Evolutionary conservation across 352 stramenopile species (phyloP).

Genomic region (Phytophthora lateralis): DNA sequence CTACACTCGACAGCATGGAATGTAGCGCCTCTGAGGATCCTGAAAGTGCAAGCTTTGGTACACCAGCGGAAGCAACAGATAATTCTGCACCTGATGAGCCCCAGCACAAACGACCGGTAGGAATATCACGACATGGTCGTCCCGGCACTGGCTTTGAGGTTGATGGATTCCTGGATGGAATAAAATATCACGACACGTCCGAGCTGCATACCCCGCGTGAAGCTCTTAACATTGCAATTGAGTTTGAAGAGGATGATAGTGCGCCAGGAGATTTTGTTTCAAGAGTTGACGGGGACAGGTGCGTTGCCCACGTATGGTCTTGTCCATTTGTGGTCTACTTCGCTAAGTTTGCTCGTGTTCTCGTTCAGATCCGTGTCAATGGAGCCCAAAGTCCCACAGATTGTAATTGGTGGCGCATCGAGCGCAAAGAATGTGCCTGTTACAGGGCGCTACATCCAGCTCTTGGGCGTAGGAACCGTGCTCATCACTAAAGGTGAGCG

Average conservation of each 20-base stretch:
- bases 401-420: slow-evolving; percentile 54
- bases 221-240: slow-evolving; percentile 39
- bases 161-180: slow-evolving; percentile 6
- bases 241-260: slow-evolving; percentile 42
- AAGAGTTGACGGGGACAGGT: slow-evolving; percentile 22
- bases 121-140: slow-evolving; percentile 3
- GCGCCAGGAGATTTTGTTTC: neutral
- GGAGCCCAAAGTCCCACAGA: slow-evolving; percentile 66
- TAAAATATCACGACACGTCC: slow-evolving; percentile 14
- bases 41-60: slow-evolving; percentile 8
- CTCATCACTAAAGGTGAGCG: slow-evolving; percentile 38
- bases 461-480: slow-evolving; percentile 67
- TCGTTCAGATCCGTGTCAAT: slow-evolving; percentile 29
- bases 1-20: neutral
- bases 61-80: slow-evolving; percentile 23
- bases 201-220: slow-evolving; percentile 20
- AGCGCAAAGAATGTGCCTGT: slow-evolving; percentile 46
- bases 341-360: slow-evolving; percentile 2
- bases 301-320: neutral
- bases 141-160: slow-evolving; percentile 14
- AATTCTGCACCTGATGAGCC: slow-evolving; percentile 9
- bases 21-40: neutral
- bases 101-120: slow-evolving; percentile 8
- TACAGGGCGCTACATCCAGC: slow-evolving; percentile 71
- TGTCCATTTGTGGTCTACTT: neutral